A percentile compares a stretch with the other conserved stretches of the same genome.
phyloP scores from a whole-genome alignment of 108 stramenopile genomes.

The Cyclotella sp. region DNA sequence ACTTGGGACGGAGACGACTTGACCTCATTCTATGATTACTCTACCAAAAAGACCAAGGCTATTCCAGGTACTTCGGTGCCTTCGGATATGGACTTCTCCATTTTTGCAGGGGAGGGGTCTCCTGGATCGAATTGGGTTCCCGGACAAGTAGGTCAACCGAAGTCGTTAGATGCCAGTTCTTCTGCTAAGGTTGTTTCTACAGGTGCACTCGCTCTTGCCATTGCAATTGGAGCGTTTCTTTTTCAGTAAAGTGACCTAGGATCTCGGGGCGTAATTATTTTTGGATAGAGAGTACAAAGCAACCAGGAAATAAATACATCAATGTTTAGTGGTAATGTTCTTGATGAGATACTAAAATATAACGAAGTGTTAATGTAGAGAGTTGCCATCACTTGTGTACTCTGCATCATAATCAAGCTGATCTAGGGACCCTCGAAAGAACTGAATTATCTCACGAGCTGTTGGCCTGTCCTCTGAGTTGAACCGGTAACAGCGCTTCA shows the following conservation, averaged over 20 bases:
- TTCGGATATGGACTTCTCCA: conserved; percentile 36
- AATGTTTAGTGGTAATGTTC: not conserved
- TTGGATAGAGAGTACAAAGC: conserved; percentile 5
- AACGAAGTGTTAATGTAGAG: not conserved
- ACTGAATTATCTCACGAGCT: conserved; percentile 37
- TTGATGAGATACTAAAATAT: not conserved
- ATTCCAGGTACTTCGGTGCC: conserved; percentile 25
- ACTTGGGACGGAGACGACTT: conserved; percentile 50
- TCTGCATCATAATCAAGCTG: conserved; percentile 10
- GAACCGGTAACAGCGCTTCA: conserved; percentile 45
- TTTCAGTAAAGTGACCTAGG: not conserved
- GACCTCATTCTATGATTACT: conserved; percentile 27
- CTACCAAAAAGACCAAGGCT: conserved; percentile 16
- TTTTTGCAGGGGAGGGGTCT: conserved; percentile 26
- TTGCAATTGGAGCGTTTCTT: not conserved
- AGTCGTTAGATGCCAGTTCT: not conserved
- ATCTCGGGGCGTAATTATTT: not conserved
- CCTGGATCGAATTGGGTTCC: conserved; percentile 20
- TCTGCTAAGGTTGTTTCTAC: not conserved
- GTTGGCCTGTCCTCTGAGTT: conserved; percentile 45
- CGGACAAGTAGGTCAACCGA: not conserved
- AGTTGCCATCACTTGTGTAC: not conserved
- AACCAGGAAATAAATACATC: not conserved
- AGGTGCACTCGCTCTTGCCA: not conserved
- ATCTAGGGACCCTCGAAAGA: conserved; percentile 9